Evolutionary conservation across 2,329 filamentous ascomycete species (phyloP), one percentile per base, ranked within the genome.

Genomic region (Paecilomyces sp.): DNA sequence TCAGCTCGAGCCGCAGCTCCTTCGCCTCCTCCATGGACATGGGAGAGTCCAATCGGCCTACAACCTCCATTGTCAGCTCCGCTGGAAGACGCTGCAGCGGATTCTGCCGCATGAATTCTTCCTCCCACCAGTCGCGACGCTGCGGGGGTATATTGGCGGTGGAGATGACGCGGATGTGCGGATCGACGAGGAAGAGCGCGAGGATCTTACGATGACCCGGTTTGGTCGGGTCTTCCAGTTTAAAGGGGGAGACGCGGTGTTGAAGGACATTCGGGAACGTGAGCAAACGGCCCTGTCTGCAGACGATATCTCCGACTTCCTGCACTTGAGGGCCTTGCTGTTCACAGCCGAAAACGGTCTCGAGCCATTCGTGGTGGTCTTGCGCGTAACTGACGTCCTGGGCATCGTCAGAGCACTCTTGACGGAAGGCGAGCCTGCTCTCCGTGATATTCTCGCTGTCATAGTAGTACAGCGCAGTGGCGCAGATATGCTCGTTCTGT

Each of bases 381-480:
- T 63, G 51, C 41, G 5, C 15, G 15, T 22, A 47, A 7, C 15
- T 18, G n/a, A 47, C 6, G 5, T 22, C 41, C 5, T 6, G 18
- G 8, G 51, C 24, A 5, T 53, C 24, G 9, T 53, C 22, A 25
- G 22, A 53, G 51, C 13, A 54, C 34, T 52, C 77, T 7, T 80
- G 80, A 2, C 77, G 79, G 64, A 88, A 86, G 0, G 72, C 70
- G 0, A 88, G 75, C 3, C 68, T 70, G 61, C 75, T 82, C 1
- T 82, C 73, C 0, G 83, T 84, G 58, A 88, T 81, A 68, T 89
- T 89, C 0, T 86, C 78, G 58, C 72, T 75, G 63, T 86, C 83
- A 64, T 85, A 85, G 70, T 88, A 88, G 74, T 86, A 89, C 2
- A 89, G 74, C 0, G 85, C 83, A 0, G 85, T 86, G 0, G 84